Conservation (phyloP, 2,329 filamentous ascomycete species). For the Madurella fahalii region DNA sequence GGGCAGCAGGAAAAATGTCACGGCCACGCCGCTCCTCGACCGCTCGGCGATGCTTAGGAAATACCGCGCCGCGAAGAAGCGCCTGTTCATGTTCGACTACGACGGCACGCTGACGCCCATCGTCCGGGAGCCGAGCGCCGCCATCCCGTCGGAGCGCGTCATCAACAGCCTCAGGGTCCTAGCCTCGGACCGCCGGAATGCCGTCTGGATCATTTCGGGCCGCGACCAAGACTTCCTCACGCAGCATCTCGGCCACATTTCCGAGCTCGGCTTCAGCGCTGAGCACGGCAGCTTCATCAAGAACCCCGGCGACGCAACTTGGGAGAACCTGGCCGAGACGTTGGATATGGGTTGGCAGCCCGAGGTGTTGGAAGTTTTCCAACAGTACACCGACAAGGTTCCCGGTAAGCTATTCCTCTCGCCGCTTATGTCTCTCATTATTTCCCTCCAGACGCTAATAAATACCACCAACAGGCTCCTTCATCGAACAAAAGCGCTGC, state of each 20-base stretch:
- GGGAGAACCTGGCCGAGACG: constrained; percentile 84
- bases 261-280: constrained; percentile 85
- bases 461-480: constrained; percentile 57
- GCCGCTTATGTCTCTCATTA: not conserved
- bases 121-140: constrained; percentile 83
- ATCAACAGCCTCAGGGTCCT: constrained; percentile 75
- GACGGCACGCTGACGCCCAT: constrained; percentile 96
- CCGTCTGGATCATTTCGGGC: constrained; percentile 98
- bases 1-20: constrained; percentile 67
- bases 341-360: constrained; percentile 91
- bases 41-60: constrained; percentile 65
- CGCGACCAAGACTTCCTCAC: constrained; percentile 88
- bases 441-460: not conserved
- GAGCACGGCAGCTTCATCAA: constrained; percentile 97
- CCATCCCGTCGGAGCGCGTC: constrained; percentile 80
- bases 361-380: constrained; percentile 79
- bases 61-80: constrained; percentile 70
- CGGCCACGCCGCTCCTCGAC: constrained; percentile 79
- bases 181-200: constrained; percentile 74
- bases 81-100: constrained; percentile 98
- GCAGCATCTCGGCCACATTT: constrained; percentile 88
- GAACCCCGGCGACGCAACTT: constrained; percentile 68
- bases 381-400: constrained; percentile 81
- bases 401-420: constrained; percentile 55
- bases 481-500: constrained; percentile 90